Evolutionary conservation across 2,329 filamentous ascomycete genomes (phyloP).

Genomic region (Curvularia hawaiiensis): DNA sequence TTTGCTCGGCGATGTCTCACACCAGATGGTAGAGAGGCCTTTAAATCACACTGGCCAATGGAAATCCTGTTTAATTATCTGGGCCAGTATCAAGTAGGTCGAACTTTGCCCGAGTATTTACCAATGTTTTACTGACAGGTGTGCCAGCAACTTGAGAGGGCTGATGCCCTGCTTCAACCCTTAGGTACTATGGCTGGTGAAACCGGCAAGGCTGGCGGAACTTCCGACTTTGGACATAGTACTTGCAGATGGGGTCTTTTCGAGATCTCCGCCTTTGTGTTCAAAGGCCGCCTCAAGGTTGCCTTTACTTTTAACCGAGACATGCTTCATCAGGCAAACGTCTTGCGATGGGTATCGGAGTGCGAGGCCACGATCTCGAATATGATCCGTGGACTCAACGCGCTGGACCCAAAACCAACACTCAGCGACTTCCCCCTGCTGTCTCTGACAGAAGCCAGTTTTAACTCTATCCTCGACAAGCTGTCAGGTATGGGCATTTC

Average conservation of each 20-base stretch:
- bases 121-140: slow-evolving; percentile 29
- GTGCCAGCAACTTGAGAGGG: slow-evolving; percentile 52
- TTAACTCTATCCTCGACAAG: slow-evolving; percentile 49
- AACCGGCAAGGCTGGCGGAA: slow-evolving; percentile 51
- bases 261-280: slow-evolving; percentile 58
- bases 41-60: slow-evolving; percentile 51
- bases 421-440: slow-evolving; percentile 54
- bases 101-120: not conserved
- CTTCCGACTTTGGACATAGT: slow-evolving; percentile 51
- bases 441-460: slow-evolving; percentile 49
- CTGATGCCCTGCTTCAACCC: slow-evolving; percentile 51
- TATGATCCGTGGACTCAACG: slow-evolving; percentile 35
- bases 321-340: slow-evolving; percentile 53
- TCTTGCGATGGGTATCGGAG: slow-evolving; percentile 51
- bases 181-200: slow-evolving; percentile 55
- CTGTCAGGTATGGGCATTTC: slow-evolving; percentile 46
- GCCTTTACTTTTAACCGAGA: slow-evolving; percentile 58
- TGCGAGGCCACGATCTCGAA: slow-evolving; percentile 44
- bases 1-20: slow-evolving; percentile 49
- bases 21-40: slow-evolving; percentile 32
- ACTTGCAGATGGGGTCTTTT: slow-evolving; percentile 57
- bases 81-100: slow-evolving; percentile 55
- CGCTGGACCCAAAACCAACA: slow-evolving; percentile 43
- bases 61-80: slow-evolving; percentile 65
- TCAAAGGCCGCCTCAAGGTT: slow-evolving; percentile 54